phyloP scores from a whole-genome alignment of 176 grass and related monocot species.

The Leersia perrieri region DNA sequence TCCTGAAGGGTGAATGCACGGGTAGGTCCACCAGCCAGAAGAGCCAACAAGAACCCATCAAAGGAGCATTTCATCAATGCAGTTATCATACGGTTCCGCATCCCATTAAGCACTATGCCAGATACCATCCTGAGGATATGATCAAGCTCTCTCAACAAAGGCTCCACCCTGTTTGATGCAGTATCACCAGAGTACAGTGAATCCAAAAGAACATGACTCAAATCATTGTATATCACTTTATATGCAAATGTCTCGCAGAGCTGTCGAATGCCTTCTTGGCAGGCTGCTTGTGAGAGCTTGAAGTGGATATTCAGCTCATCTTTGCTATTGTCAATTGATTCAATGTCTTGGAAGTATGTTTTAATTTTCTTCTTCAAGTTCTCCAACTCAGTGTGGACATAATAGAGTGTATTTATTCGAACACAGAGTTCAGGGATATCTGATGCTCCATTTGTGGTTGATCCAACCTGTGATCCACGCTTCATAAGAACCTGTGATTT shows the following conservation, averaged over 20 bases:
- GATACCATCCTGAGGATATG: conserved; percentile 60
- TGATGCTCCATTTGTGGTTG: conserved; percentile 34
- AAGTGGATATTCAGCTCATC: conserved; percentile 64
- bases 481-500: conserved; percentile 51
- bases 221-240: conserved; percentile 70
- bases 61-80: conserved; percentile 81
- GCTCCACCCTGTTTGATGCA: conserved; percentile 57
- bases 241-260: conserved; percentile 78
- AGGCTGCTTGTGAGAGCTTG: conserved; percentile 46
- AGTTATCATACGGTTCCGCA: conserved; percentile 53
- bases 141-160: conserved; percentile 70
- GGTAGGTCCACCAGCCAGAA: conserved; percentile 74
- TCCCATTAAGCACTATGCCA: conserved; percentile 31
- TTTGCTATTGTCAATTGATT: conserved; percentile 39
- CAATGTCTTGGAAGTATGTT: conserved; percentile 51
- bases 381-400: conserved; percentile 61
- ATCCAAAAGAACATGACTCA: conserved; percentile 72
- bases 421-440: conserved; percentile 68
- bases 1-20: conserved; percentile 63
- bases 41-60: conserved; percentile 80
- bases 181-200: conserved; percentile 56
- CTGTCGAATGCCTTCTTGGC: conserved; percentile 60
- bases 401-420: conserved; percentile 68
- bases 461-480: conserved; percentile 71
- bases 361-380: conserved; percentile 58